Conservation (phyloP, 768 basidiomycete species). For the Boletus vinaceobasis region DNA sequence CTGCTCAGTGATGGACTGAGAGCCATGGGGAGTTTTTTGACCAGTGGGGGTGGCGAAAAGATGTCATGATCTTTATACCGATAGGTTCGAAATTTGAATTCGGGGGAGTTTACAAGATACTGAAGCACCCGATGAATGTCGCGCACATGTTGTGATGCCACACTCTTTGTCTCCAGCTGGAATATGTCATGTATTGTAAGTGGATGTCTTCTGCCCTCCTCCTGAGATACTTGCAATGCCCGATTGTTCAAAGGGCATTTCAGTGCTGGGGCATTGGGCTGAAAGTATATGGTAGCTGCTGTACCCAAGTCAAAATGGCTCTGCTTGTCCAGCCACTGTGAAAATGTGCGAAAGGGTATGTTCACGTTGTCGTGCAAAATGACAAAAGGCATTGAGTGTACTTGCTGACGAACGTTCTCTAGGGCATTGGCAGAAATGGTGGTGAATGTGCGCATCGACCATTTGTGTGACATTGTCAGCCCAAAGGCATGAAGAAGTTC, state of each 20-base stretch:
- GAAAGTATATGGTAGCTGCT: constrained; percentile 33
- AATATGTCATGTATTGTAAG: too few relatives aligned
- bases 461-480: background rate
- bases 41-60: constrained; percentile 19
- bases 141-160: accelerated
- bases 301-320: constrained; percentile 36
- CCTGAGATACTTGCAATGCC: constrained; percentile 16
- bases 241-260: constrained; percentile 13
- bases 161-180: constrained; percentile 9
- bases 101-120: constrained; percentile 26
- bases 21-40: constrained; percentile 28
- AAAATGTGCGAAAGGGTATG: constrained; percentile 37
- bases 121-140: constrained; percentile 22
- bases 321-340: constrained; percentile 37
- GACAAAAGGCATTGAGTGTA: constrained; percentile 12
- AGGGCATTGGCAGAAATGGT: constrained; percentile 3
- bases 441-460: background rate
- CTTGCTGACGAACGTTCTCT: background rate
- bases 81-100: too few relatives aligned
- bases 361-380: too few relatives aligned
- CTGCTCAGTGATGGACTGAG: constrained; percentile 29
- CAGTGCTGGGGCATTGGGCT: constrained; percentile 18
- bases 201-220: too few relatives aligned
- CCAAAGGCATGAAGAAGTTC: background rate
- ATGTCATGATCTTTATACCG: constrained; percentile 7